Percentiles rank a stretch among this genome's conserved stretches.
Conservation (phyloP, 2,329 filamentous ascomycete species). For the Reticulascus tulasneorum region DNA sequence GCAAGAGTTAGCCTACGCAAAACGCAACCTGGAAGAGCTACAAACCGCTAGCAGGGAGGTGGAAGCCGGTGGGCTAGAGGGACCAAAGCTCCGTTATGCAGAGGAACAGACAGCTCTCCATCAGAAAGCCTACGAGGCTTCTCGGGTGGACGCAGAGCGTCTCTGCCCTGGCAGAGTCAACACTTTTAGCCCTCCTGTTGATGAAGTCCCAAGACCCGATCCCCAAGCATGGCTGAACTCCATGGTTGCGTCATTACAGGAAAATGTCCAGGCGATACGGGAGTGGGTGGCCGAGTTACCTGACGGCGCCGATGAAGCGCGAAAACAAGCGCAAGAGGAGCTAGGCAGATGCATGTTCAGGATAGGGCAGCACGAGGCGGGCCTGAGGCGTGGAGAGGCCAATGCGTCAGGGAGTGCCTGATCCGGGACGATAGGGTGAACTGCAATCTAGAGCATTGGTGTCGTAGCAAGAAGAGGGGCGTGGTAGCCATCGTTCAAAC, state of each 20-base stretch:
- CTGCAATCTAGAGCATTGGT: too few species aligned
- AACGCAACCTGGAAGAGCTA: not conserved
- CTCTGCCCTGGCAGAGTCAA: not conserved
- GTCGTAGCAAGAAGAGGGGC: too few species aligned
- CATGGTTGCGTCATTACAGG: not conserved
- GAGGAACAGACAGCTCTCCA: not conserved
- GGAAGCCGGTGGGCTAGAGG: not conserved
- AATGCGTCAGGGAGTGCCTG: too few species aligned
- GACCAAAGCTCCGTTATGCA: not conserved
- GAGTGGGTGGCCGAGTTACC: conserved; percentile 1
- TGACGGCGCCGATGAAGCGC: not conserved
- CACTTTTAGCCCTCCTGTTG: not conserved
- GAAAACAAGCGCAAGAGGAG: not conserved
- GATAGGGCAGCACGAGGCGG: too few species aligned
- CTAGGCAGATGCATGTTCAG: too few species aligned
- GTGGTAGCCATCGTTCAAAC: too few species aligned
- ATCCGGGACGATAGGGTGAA: too few species aligned
- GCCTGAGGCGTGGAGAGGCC: too few species aligned
- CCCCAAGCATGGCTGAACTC: not conserved
- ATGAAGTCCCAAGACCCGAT: not conserved
- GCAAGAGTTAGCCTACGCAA: not conserved
- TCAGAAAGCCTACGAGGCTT: conserved; percentile 4
- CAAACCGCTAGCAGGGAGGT: not conserved
- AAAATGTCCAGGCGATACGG: not conserved
- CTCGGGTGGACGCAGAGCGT: conserved; percentile 3